phyloP scores from a whole-genome alignment of 2,329 filamentous ascomycete genomes.

The Monosporascus ibericus region DNA sequence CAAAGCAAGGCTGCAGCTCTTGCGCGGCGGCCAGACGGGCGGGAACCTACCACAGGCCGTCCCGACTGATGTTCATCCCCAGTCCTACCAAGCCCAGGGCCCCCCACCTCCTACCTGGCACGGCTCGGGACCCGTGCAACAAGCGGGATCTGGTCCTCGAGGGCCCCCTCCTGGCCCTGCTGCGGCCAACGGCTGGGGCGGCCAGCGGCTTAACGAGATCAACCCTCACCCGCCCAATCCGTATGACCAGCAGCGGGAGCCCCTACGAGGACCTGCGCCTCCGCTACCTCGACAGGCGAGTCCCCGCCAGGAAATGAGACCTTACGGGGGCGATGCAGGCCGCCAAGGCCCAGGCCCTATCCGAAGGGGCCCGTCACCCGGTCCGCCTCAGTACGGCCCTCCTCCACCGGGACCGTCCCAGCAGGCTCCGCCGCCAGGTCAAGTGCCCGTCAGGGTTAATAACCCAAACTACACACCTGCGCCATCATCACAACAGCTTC shows the following conservation, averaged over 20 bases:
- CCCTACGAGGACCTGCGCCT: conserved; percentile 60
- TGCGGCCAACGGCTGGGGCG: conserved; percentile 48
- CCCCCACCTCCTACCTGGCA: conserved; percentile 88
- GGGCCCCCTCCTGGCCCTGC: conserved; percentile 55
- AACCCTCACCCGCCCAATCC: conserved; percentile 74
- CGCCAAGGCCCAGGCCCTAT: conserved; percentile 45
- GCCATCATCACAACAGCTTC: conserved; percentile 25
- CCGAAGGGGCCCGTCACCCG: conserved; percentile 49
- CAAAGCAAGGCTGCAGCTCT: conserved; percentile 84
- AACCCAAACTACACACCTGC: conserved; percentile 33
- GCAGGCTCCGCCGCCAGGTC: conserved; percentile 42
- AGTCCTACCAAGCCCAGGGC: conserved; percentile 82
- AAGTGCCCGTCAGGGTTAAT: conserved; percentile 33
- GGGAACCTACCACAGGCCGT: conserved; percentile 71
- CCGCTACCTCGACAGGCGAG: conserved; percentile 67
- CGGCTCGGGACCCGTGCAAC: conserved; percentile 58
- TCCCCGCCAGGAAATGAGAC: conserved; percentile 66
- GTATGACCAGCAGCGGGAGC: conserved; percentile 68
- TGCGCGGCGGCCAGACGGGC: conserved; percentile 73
- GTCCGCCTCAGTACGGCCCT: conserved; percentile 48
- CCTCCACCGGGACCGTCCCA: conserved; percentile 41
- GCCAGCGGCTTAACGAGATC: conserved; percentile 67
- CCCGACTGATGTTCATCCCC: conserved; percentile 92
- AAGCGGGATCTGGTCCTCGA: conserved; percentile 45
- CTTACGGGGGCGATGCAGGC: conserved; percentile 59